Evolutionary conservation across 495 filamentous ascomycete species (phyloP).

Genomic region (Aspergillus funiculosus): DNA sequence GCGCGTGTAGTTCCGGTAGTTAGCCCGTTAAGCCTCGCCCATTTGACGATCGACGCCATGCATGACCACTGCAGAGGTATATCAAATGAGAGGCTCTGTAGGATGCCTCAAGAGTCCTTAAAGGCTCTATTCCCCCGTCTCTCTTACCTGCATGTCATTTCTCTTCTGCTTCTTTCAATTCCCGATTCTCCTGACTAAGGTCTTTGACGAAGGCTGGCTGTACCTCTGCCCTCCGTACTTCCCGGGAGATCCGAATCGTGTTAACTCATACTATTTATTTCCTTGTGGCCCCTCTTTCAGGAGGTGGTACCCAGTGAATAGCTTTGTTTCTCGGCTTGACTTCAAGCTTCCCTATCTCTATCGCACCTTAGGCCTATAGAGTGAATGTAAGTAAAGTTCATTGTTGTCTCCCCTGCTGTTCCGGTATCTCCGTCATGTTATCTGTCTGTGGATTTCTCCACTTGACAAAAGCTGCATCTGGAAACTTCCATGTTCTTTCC

Average conservation of each 20-base stretch:
- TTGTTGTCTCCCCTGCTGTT: not conserved
- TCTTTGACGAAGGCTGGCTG: constrained; percentile 1
- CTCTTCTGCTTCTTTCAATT: constrained; percentile 23
- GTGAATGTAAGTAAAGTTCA: constrained; percentile 2
- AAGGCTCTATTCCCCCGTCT: constrained; percentile 32
- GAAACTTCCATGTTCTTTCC: not conserved
- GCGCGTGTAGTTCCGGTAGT: constrained; percentile 18
- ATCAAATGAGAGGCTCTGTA: constrained; percentile 51
- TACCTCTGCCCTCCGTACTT: not conserved
- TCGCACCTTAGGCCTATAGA: not conserved
- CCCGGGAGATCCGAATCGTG: not conserved
- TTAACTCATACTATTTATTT: not conserved
- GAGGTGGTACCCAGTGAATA: not conserved
- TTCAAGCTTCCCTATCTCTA: not conserved
- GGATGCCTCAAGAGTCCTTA: constrained; percentile 35
- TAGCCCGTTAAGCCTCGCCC: constrained; percentile 22
- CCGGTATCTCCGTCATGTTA: not conserved
- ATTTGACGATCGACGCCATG: constrained; percentile 40
- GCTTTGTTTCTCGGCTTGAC: not conserved
- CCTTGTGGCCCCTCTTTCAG: not conserved
- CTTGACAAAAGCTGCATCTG: not conserved
- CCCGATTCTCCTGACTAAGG: not conserved
- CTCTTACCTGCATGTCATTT: constrained; percentile 28
- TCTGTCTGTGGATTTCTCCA: too few relatives aligned
- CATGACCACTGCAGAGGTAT: constrained; percentile 46